Conservation (phyloP, 1,284 basidiomycete species). For the Irpex sp. region DNA sequence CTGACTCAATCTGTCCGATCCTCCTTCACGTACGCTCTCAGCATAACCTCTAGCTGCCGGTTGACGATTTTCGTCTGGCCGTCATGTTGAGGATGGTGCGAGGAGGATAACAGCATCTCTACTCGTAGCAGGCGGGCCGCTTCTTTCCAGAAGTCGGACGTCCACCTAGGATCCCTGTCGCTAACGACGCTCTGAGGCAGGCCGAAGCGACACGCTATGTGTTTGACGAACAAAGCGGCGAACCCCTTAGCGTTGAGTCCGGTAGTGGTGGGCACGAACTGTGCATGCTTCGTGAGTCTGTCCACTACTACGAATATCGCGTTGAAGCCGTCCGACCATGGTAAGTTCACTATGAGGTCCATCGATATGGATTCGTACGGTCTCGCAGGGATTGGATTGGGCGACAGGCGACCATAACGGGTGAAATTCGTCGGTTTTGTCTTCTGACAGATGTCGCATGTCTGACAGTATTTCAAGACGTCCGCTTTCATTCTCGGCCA, state of each 20-base stretch:
- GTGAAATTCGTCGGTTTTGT: no score
- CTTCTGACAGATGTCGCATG: background rate
- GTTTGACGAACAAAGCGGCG: slow-evolving; percentile 16
- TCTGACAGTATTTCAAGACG: no score
- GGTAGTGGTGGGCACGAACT: slow-evolving; percentile 27
- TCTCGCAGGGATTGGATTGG: background rate
- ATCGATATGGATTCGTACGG: no score
- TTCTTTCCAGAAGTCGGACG: slow-evolving; percentile 21
- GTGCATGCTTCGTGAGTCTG: slow-evolving; percentile 24
- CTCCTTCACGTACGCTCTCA: background rate
- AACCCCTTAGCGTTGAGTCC: slow-evolving; percentile 10
- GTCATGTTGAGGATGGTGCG: slow-evolving; percentile 19
- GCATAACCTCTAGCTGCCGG: slow-evolving; percentile 9
- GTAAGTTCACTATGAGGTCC: background rate
- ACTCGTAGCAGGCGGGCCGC: slow-evolving; percentile 14
- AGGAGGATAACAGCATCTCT: slow-evolving; percentile 21
- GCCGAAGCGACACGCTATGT: slow-evolving; percentile 17
- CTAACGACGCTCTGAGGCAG: slow-evolving; percentile 22
- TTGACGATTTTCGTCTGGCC: slow-evolving; percentile 17
- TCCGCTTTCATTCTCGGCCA: no score
- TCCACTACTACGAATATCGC: background rate
- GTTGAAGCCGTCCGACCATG: background rate
- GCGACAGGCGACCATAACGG: no score
- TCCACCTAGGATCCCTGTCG: slow-evolving; percentile 25
- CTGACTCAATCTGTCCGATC: background rate